Base-by-base conservation (phyloP, 192 early-diverging fungal species). In the Piromyces sp. region DNA sequence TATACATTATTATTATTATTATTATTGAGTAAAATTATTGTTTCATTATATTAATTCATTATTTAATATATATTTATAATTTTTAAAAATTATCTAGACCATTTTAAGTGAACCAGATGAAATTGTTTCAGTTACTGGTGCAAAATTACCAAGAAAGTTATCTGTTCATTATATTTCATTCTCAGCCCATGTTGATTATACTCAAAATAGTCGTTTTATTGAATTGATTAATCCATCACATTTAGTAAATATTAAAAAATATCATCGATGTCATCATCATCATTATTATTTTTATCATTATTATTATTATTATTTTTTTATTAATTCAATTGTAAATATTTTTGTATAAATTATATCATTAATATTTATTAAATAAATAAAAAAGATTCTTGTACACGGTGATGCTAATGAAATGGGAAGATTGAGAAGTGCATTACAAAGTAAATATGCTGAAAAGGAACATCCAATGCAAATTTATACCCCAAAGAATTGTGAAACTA, bases 101-200 rank as follows among this genome's bases (percentile, higher is more conserved):
- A 93, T 94, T 79, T 91, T 97, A 88, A 95, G 91, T 81, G 92
- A 97, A 85, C 96, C 96, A 1, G 88, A 93, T 13, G 95, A 95
- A 78, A 93, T 99, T 79, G 84, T 86, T 79, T 88, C 95, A 13
- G 90, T 97, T 89, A 86, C 90, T 79, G 97, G 97, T 30, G 89
- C 89, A 30, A 93, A 88, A 51, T 89, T 98, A 17, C 92, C 95
- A 78, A 86, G 94, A 15, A 88, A 92, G n/a, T 88, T 96, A 86
- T 89, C 93, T 0, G 94, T 99, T 80, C 92, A 96, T 80, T 98
- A 96, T 86, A 94, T 99, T 17, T 97, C 97, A 7, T 99, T 99
- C 85, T 96, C 95, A 15, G 98, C 98, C 2, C 97, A 99, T 82
- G 98, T 99, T 22, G 98, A 99, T 85, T 97, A 93, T 83, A 90